Evolutionary conservation across 331 rosid species (phyloP).

Genomic region (Pyracantha coccinea): DNA sequence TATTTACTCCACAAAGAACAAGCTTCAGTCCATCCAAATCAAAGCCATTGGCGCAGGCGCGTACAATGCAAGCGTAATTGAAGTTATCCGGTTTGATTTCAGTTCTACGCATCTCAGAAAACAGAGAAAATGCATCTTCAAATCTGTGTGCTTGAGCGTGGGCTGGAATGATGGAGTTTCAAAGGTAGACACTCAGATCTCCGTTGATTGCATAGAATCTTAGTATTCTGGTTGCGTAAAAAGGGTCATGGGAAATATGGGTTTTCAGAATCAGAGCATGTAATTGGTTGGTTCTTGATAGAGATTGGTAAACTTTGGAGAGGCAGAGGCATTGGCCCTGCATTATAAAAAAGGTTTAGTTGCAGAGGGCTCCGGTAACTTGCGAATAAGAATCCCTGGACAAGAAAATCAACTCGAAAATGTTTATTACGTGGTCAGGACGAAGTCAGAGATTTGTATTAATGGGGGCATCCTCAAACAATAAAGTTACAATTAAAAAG

Average conservation of each 20-base stretch:
- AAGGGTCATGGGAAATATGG: slow-evolving; percentile 56
- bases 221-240: slow-evolving; percentile 60
- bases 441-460: too few relatives aligned
- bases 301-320: slow-evolving; percentile 39
- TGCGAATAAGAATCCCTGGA: too few relatives aligned
- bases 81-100: slow-evolving; percentile 49
- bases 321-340: slow-evolving; percentile 20
- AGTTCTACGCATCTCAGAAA: slow-evolving; percentile 43
- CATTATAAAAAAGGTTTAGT: too few relatives aligned
- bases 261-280: slow-evolving; percentile 53
- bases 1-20: slow-evolving; percentile 45
- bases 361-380: too few relatives aligned
- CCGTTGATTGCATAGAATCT: slow-evolving; percentile 43
- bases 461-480: too few relatives aligned
- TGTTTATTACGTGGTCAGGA: too few relatives aligned
- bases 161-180: slow-evolving; percentile 83
- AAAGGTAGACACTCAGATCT: slow-evolving; percentile 58
- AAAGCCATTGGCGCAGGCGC: slow-evolving; percentile 56
- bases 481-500: too few relatives aligned
- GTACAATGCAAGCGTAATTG: slow-evolving; percentile 62
- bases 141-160: slow-evolving; percentile 45
- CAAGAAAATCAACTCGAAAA: too few relatives aligned
- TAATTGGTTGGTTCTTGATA: slow-evolving; percentile 40
- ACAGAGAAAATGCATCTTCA: slow-evolving; percentile 44
- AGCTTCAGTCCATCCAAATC: slow-evolving; percentile 37